A percentile compares a stretch with the other conserved stretches of the same genome.
phyloP scores from a whole-genome alignment of 1,284 basidiomycete species.

The Abortiporus biennis region DNA sequence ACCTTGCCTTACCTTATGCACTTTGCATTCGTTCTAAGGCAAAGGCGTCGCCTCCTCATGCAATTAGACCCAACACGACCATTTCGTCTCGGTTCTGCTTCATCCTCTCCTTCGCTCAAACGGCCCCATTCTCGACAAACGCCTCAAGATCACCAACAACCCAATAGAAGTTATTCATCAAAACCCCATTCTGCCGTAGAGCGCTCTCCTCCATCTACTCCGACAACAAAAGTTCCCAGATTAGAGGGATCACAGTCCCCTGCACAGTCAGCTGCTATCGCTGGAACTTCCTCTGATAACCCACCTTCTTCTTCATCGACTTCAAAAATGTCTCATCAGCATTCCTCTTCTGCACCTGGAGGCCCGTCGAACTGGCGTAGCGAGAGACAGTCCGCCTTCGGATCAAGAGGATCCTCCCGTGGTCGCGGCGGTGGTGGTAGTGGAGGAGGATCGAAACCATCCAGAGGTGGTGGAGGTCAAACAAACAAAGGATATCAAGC shows the following conservation, averaged over 20 bases:
- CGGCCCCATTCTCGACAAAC: slow-evolving; percentile 22
- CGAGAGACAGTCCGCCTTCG: background rate
- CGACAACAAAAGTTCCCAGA: slow-evolving; percentile 20
- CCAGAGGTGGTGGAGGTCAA: slow-evolving; percentile 19
- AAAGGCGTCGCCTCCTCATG: slow-evolving; percentile 53
- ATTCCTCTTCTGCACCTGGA: background rate
- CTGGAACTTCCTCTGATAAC: background rate
- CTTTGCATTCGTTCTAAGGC: slow-evolving; percentile 38
- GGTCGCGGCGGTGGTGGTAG: background rate
- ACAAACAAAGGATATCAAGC: slow-evolving; percentile 14
- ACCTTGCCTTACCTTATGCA: slow-evolving; percentile 45
- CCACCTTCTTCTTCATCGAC: too few species aligned
- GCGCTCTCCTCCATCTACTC: slow-evolving; percentile 13
- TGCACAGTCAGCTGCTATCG: slow-evolving; percentile 1
- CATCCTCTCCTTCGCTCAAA: slow-evolving; percentile 21
- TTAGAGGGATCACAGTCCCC: slow-evolving; percentile 10
- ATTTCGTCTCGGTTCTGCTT: slow-evolving; percentile 17
- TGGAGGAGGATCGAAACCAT: background rate
- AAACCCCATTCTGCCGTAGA: background rate
- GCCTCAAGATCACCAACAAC: too few species aligned
- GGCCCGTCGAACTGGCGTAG: background rate
- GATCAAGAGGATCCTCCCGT: background rate
- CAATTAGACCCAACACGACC: slow-evolving; percentile 36
- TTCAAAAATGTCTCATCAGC: too few species aligned
- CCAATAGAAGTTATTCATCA: too few species aligned